Evolutionary conservation across 805 yeast species (phyloP).

Genomic region (Danielozyma ontarioensis): DNA sequence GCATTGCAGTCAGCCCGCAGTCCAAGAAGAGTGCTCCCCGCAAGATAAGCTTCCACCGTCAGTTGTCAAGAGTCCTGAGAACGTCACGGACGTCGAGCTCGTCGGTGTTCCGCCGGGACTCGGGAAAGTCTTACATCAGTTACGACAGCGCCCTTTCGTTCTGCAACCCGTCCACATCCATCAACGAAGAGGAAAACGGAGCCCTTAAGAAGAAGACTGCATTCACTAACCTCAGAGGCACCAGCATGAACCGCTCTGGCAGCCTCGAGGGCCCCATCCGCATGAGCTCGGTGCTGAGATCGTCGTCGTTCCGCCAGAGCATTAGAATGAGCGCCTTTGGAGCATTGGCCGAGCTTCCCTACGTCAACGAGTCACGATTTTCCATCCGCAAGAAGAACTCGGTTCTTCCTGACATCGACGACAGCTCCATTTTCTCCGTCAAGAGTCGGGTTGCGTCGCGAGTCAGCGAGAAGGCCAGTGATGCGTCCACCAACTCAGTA

Average conservation of each 20-base stretch:
- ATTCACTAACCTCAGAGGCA: slow-evolving; percentile 41
- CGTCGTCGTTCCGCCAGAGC: slow-evolving; percentile 24
- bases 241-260: not conserved
- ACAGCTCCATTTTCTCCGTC: slow-evolving; percentile 32
- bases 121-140: slow-evolving; percentile 49
- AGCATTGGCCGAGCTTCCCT: slow-evolving; percentile 38
- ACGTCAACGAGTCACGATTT: slow-evolving; percentile 10
- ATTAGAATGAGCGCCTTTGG: slow-evolving; percentile 31
- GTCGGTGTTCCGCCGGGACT: slow-evolving; percentile 29
- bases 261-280: not conserved
- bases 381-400: not conserved
- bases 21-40: slow-evolving; percentile 4
- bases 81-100: slow-evolving; percentile 29
- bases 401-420: slow-evolving; percentile 6
- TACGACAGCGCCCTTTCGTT: slow-evolving; percentile 54
- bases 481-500: slow-evolving; percentile 26
- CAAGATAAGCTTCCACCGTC: slow-evolving; percentile 2
- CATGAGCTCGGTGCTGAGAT: slow-evolving; percentile 11
- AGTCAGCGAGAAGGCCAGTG: slow-evolving; percentile 2
- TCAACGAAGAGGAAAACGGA: slow-evolving; percentile 11
- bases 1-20: slow-evolving; percentile 38
- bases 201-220: slow-evolving; percentile 46
- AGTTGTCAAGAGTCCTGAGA: slow-evolving; percentile 10
- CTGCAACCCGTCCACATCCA: slow-evolving; percentile 12
- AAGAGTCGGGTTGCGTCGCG: slow-evolving; percentile 1